Base-by-base conservation (phyloP, 2,329 filamentous ascomycete genomes). In the Cadophora luteo-olivacea region DNA sequence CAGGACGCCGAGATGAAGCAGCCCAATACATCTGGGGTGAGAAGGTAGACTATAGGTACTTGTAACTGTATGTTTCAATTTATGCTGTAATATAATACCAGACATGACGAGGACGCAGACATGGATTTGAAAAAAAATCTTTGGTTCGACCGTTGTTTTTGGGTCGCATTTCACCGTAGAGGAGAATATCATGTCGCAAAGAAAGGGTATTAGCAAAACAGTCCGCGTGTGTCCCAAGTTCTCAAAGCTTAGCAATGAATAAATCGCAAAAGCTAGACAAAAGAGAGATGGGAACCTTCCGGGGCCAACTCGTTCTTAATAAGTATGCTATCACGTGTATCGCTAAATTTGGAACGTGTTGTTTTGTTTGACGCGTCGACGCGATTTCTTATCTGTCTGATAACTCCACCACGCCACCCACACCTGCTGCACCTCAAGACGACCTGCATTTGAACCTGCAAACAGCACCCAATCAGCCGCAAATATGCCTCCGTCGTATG, bases 311-410 rank as follows among this genome's bases (percentile, higher is more conserved):
- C n/a, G 33, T 36, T 36, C 11, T 11, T 4, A 36, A 5, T 4
- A 22, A 48, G 19, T 22, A n/a, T 8, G 19, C 16, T 22, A 4
- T 48, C 45, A 48, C 45, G 45, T 48, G 25, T 14, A n/a, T 32
- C 25, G 25, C 25, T 12, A 33, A 29, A 25, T n/a, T 24, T 24
- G n/a, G 8, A 24, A 22, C 32, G 32, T 58, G 33, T 58, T 58
- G 55, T 58, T 58, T 54, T 54, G 32, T 38, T 58, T 5, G 6
- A 58, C 55, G 33, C 55, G 55, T 58, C 55, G 7, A 38, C 32
- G 36, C 36, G 55, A 24, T 9, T 1, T 41, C 24, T 25, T 54
- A 14, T 54, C 51, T 32, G 24, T 54, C 24, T 19, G 14, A 58
- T 25, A 24, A 58, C 38, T 58, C 55, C 16, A 29, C 19, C 4